phyloP scores from a whole-genome alignment of 208 protist species.

The Giardia muris region DNA sequence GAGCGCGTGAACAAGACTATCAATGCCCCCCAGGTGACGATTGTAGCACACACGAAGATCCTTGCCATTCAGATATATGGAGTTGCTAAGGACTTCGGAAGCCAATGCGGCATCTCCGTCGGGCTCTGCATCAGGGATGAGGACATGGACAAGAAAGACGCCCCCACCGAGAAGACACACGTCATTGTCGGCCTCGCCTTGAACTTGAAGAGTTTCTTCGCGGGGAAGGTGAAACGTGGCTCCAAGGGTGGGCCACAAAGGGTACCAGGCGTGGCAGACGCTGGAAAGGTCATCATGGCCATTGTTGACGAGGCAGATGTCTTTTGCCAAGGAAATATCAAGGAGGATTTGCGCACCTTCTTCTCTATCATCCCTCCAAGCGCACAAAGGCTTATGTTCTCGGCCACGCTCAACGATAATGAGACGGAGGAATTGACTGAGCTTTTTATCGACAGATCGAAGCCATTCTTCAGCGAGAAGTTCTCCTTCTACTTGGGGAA shows the following conservation, averaged over 20 bases:
- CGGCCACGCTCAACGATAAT: not conserved
- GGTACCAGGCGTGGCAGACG: no score
- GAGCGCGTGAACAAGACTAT: not conserved
- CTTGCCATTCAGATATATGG: not conserved
- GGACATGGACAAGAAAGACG: not conserved
- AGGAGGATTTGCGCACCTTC: not conserved
- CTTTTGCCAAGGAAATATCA: not conserved
- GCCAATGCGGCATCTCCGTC: not conserved
- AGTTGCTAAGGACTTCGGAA: not conserved
- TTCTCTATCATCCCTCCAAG: not conserved
- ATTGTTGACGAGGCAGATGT: conserved; percentile 26
- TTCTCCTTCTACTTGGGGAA: not conserved
- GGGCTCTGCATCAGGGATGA: not conserved
- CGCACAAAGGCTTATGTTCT: not conserved
- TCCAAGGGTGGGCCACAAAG: no score
- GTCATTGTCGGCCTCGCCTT: no score
- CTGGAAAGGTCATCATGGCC: no score
- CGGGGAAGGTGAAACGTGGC: no score
- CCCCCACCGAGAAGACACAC: not conserved
- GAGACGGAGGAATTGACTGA: not conserved
- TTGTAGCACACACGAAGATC: conserved; percentile 20
- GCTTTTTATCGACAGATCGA: not conserved
- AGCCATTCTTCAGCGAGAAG: not conserved
- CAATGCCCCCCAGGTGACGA: not conserved
- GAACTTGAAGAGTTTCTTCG: no score